Conservation (phyloP, 768 basidiomycete species). For the Hericium erinaceus region DNA sequence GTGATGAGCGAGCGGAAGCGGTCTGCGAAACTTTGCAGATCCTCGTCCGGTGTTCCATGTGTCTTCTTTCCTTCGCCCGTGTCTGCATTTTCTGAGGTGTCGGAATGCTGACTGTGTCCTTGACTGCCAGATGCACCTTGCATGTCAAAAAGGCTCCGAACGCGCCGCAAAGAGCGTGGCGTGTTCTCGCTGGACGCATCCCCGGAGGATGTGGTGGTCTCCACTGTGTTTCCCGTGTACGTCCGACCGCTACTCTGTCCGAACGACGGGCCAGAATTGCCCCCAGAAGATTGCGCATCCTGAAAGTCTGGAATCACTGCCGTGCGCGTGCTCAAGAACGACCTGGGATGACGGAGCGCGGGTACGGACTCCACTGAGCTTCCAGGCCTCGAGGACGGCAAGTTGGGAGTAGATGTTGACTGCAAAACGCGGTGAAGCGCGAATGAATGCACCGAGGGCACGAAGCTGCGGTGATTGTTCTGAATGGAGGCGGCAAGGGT, state of each 20-base stretch:
- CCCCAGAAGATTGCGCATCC: not conserved
- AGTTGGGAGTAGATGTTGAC: not conserved
- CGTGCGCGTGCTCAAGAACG: slow-evolving; percentile 5
- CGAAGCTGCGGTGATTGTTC: not conserved
- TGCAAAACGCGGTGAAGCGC: not conserved
- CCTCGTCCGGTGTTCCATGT: slow-evolving; percentile 21
- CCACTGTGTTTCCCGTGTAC: not conserved
- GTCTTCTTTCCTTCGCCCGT: not conserved
- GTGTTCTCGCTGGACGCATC: slow-evolving; percentile 5
- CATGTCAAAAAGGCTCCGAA: not conserved
- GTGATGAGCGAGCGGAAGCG: slow-evolving; percentile 42
- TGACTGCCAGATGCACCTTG: not conserved
- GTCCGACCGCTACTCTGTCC: not conserved
- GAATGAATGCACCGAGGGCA: not conserved
- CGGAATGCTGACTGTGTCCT: not conserved
- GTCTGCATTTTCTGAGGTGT: not conserved
- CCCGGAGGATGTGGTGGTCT: slow-evolving; percentile 6
- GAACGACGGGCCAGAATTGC: not conserved
- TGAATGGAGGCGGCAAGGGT: not conserved
- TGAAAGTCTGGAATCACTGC: slow-evolving; percentile 9
- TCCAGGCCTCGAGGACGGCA: not conserved
- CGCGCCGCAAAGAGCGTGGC: slow-evolving; percentile 1
- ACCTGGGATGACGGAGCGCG: not conserved
- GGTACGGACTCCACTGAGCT: too few relatives aligned
- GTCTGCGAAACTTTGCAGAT: slow-evolving; percentile 36